Percentiles rank a stretch among this genome's conserved stretches.
Conservation (phyloP, 176 grass and related monocot genomes). For the Ampelocalamus luodianensis region DNA sequence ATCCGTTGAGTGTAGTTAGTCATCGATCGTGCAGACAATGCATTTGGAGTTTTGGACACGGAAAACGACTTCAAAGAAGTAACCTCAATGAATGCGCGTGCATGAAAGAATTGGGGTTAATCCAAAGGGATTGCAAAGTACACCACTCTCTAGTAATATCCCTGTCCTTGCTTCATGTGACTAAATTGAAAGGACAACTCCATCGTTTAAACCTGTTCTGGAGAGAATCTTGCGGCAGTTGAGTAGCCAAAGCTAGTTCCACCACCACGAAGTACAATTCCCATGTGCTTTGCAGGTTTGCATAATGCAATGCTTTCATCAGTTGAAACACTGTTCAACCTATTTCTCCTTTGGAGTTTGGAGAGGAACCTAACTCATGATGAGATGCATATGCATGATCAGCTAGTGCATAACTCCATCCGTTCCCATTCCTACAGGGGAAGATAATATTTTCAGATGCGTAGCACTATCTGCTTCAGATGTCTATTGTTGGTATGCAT, state of each 20-base stretch:
- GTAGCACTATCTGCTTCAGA: background rate
- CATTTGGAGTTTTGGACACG: background rate
- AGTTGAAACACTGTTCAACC: background rate
- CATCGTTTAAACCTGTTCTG: slow-evolving; percentile 1
- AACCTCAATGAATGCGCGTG: background rate
- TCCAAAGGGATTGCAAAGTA: background rate
- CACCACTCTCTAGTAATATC: background rate
- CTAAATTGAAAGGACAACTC: background rate
- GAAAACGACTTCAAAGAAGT: background rate
- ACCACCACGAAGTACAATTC: background rate
- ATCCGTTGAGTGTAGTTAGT: background rate
- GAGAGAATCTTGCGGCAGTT: slow-evolving; percentile 28
- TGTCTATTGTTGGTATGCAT: background rate
- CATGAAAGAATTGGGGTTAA: too few species aligned
- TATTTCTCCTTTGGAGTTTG: background rate
- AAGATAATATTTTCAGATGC: background rate
- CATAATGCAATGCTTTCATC: background rate
- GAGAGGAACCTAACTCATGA: background rate
- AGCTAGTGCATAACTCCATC: background rate
- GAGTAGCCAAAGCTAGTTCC: background rate
- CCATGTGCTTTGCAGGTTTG: slow-evolving; percentile 1
- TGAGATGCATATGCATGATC: background rate
- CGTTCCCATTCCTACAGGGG: background rate
- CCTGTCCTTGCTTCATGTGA: slow-evolving; percentile 1
- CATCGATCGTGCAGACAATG: slow-evolving; percentile 16